A percentile compares a stretch with the other conserved stretches of the same genome.
phyloP scores from a whole-genome alignment of 192 early-diverging fungal genomes.

The Rhizoclosmatium sp. region DNA sequence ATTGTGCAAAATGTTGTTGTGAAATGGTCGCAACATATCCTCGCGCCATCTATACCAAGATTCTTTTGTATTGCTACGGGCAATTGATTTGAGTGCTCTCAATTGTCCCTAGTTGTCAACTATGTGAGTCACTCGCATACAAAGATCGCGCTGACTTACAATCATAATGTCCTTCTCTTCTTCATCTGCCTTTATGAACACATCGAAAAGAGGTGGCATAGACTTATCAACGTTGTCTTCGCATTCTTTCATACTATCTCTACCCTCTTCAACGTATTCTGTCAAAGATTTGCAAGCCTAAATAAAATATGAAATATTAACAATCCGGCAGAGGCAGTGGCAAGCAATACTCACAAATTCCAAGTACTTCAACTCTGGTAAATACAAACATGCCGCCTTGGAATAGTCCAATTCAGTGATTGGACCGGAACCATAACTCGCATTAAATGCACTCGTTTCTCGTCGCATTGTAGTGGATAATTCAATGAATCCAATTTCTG shows the following conservation, averaged over 20 bases:
- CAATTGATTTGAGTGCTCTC: slow-evolving; percentile 34
- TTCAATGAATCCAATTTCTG: slow-evolving; percentile 47
- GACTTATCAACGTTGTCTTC: slow-evolving; percentile 35
- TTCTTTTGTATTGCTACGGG: slow-evolving; percentile 42
- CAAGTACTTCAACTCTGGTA: slow-evolving; percentile 42
- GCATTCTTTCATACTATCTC: slow-evolving; percentile 26
- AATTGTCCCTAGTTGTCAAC: slow-evolving; percentile 27
- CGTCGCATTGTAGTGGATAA: slow-evolving; percentile 43
- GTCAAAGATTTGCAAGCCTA: slow-evolving; percentile 44
- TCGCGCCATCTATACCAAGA: slow-evolving; percentile 47
- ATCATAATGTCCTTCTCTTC: neutral
- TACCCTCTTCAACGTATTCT: slow-evolving; percentile 37
- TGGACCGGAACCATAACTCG: slow-evolving; percentile 3
- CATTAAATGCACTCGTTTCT: slow-evolving; percentile 46
- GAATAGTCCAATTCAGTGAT: slow-evolving; percentile 36
- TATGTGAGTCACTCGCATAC: too few relatives aligned
- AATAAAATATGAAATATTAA: neutral
- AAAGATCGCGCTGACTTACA: slow-evolving; percentile 13
- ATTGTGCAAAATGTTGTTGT: slow-evolving; percentile 26
- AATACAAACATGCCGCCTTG: slow-evolving; percentile 44
- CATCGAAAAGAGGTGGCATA: slow-evolving; percentile 45
- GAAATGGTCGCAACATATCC: slow-evolving; percentile 34
- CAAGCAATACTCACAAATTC: slow-evolving; percentile 39
- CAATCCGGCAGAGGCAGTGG: neutral
- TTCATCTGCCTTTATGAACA: slow-evolving; percentile 28